Percentiles rank a stretch among this genome's conserved stretches.
Evolutionary conservation across 371 early-diverging fungal species (phyloP).

Genomic region (Mucor saturninus): DNA sequence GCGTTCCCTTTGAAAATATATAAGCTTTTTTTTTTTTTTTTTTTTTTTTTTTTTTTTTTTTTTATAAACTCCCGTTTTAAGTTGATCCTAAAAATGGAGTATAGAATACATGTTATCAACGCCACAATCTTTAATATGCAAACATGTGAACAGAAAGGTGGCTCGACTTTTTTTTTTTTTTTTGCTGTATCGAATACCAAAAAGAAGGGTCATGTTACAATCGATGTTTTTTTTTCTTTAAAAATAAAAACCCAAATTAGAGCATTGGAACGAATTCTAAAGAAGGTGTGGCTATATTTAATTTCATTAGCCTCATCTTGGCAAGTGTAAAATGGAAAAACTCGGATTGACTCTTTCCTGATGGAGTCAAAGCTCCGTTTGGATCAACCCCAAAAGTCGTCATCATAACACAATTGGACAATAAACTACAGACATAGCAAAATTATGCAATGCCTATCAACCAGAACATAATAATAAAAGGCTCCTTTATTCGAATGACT

Average conservation of each 20-base stretch:
- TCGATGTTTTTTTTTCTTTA: not conserved
- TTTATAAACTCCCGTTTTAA: constrained; percentile 12
- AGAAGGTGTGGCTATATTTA: not conserved
- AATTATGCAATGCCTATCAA: constrained; percentile 3
- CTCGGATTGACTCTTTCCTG: constrained; percentile 11
- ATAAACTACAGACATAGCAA: not conserved
- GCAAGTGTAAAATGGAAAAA: not conserved
- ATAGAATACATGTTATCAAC: not conserved
- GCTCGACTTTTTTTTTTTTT: constrained; percentile 7
- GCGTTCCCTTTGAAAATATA: constrained; percentile 10
- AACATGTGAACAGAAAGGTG: constrained; percentile 5
- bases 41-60: not conserved
- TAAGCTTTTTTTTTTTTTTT: constrained; percentile 8
- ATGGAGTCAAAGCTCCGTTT: constrained; percentile 11
- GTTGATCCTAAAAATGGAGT: constrained; percentile 4
- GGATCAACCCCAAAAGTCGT: not conserved
- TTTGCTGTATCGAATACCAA: too few species aligned
- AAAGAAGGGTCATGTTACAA: constrained; percentile 10
- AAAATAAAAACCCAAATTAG: not conserved
- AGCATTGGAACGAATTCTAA: not conserved
- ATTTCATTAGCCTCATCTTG: constrained; percentile 9
- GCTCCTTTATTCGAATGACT: not conserved
- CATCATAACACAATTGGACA: not conserved
- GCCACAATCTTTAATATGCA: constrained; percentile 8
- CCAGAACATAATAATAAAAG: too few species aligned